These are phyloP conservation scores for Cadophora gregata DNA, from an alignment of 2,329 filamentous ascomycete species.

Conservation along the genomic window DNA sequence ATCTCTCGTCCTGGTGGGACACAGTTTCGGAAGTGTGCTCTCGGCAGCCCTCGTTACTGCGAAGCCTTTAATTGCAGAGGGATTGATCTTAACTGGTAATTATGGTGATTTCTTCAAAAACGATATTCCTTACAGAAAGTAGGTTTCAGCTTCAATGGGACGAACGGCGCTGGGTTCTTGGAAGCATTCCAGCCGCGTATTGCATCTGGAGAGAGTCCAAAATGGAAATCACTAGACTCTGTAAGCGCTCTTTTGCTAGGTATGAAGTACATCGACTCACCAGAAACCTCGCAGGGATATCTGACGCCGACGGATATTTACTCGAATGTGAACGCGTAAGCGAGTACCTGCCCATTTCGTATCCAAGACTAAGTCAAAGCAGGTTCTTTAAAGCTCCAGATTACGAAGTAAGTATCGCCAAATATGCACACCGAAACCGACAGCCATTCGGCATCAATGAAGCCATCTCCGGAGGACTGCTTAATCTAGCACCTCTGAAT, in stretches of 20 bases:
- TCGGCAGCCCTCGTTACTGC: conserved; percentile 58
- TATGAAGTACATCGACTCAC: background rate
- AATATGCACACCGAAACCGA: conserved; percentile 1
- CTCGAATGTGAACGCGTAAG: conserved; percentile 6
- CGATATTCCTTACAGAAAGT: background rate
- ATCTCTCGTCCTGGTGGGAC: conserved; percentile 63
- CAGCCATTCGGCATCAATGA: conserved; percentile 4
- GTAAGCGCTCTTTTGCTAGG: background rate
- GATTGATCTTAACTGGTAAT: background rate
- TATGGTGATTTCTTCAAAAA: background rate
- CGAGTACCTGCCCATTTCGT: background rate
- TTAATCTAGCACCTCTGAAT: background rate
- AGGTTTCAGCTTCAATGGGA: conserved; percentile 2
- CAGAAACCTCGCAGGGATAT: background rate
- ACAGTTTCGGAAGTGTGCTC: conserved; percentile 66
- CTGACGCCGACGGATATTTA: conserved; percentile 1
- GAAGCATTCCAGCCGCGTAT: conserved; percentile 2
- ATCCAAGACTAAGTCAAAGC: background rate
- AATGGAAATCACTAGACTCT: background rate
- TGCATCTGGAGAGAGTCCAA: conserved; percentile 5
- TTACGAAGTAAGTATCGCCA: background rate
- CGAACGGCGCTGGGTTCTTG: background rate
- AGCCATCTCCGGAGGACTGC: background rate
- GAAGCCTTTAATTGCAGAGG: conserved; percentile 46
- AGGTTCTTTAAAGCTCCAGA: conserved; percentile 1